Evolutionary conservation across 306 rosid species (phyloP).

Genomic region (Castanea crenata): DNA sequence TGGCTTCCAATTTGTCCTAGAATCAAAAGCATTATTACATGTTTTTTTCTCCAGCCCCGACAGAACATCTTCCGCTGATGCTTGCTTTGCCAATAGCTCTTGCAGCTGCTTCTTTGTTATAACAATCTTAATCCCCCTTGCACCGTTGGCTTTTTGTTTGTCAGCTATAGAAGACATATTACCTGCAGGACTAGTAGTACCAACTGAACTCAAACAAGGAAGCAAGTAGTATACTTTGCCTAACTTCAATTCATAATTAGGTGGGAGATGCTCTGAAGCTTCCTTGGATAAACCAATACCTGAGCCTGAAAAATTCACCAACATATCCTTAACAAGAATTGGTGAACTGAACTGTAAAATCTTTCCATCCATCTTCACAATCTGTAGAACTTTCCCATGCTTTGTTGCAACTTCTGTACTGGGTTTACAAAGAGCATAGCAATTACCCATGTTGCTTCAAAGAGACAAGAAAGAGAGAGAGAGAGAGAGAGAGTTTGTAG

Average conservation of each 20-base stretch:
- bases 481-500: constrained; percentile 4
- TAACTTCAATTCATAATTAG: constrained; percentile 42
- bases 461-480: background rate
- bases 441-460: constrained; percentile 57
- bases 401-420: constrained; percentile 7
- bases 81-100: constrained; percentile 49
- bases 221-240: constrained; percentile 60
- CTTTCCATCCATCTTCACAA: constrained; percentile 58
- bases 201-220: constrained; percentile 22
- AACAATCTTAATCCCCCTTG: constrained; percentile 60
- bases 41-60: constrained; percentile 18
- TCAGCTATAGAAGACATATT: background rate
- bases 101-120: constrained; percentile 64
- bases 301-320: constrained; percentile 32
- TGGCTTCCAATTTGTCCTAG: constrained; percentile 33
- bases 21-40: background rate
- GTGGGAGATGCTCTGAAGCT: constrained; percentile 37
- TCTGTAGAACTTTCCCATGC: constrained; percentile 31
- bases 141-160: constrained; percentile 2
- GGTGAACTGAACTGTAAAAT: constrained; percentile 46
- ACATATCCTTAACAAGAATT: constrained; percentile 46
- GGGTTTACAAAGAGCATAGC: constrained; percentile 30
- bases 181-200: background rate
- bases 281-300: constrained; percentile 42
- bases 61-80: constrained; percentile 47